Conservation (phyloP, 2,329 filamentous ascomycete species). For the Fusarium sp. region DNA sequence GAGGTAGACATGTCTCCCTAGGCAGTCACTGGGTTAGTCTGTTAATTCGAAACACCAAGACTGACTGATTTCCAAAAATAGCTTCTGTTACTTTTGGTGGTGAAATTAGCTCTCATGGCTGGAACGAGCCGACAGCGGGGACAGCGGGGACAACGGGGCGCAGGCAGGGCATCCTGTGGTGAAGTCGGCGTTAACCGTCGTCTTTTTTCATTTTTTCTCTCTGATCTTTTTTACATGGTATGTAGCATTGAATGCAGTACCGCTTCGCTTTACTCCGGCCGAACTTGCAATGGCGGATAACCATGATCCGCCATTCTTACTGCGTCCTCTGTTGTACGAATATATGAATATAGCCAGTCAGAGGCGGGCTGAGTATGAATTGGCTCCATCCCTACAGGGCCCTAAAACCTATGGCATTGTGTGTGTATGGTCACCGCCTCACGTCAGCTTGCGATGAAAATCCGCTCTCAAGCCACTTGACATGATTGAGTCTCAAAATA, state of each 20-base stretch:
- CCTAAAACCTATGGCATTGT: constrained; percentile 1
- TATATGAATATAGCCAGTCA: background rate
- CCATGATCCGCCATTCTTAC: background rate
- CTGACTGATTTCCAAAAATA: constrained; percentile 39
- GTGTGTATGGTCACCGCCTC: constrained; percentile 12
- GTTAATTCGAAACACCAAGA: constrained; percentile 35
- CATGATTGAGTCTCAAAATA: background rate
- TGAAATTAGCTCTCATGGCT: constrained; percentile 39
- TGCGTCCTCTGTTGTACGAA: constrained; percentile 3
- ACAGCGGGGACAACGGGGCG: constrained; percentile 35
- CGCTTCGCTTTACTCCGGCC: constrained; percentile 7
- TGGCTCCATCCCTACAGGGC: background rate
- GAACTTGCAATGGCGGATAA: background rate
- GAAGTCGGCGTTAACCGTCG: constrained; percentile 18
- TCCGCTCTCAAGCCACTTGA: constrained; percentile 9
- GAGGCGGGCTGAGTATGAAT: background rate
- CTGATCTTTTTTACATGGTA: background rate
- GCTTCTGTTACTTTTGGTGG: constrained; percentile 15
- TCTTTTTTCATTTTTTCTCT: background rate
- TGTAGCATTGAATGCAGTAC: background rate
- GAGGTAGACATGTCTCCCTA: constrained; percentile 28
- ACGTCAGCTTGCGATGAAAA: constrained; percentile 29
- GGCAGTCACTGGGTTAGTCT: constrained; percentile 22
- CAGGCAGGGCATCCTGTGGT: constrained; percentile 19
- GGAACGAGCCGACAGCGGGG: constrained; percentile 33